These are phyloP conservation scores for Mycosarcoma mackinlayi DNA, from an alignment of 1,284 basidiomycete species.

Conservation along the genomic window DNA sequence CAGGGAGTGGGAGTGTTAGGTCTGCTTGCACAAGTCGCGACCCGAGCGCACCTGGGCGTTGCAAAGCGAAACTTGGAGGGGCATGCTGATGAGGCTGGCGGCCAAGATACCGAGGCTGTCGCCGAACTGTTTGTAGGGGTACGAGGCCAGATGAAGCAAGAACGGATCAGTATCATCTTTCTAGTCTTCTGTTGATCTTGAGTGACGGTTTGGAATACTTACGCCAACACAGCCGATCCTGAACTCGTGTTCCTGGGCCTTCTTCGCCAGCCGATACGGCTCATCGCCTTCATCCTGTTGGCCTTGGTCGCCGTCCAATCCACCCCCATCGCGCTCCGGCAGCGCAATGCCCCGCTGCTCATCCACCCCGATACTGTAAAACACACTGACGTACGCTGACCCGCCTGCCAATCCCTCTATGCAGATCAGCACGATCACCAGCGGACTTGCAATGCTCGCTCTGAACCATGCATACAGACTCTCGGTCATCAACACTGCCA, in stretches of 20 bases:
- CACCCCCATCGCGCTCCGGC: neutral
- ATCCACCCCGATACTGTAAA: slow-evolving; percentile 58
- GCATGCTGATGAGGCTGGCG: slow-evolving; percentile 64
- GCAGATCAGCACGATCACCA: slow-evolving; percentile 64
- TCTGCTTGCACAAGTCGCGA: slow-evolving; percentile 56
- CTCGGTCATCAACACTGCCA: slow-evolving; percentile 76
- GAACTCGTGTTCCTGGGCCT: slow-evolving; percentile 65
- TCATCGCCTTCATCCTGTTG: neutral
- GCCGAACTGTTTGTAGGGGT: slow-evolving; percentile 52
- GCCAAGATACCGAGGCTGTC: slow-evolving; percentile 64
- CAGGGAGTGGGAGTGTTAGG: slow-evolving; percentile 36
- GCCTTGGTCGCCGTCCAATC: too few species aligned
- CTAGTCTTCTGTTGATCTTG: too few species aligned
- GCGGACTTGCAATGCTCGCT: slow-evolving; percentile 56
- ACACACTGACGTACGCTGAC: slow-evolving; percentile 58
- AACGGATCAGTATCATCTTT: too few species aligned
- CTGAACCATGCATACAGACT: slow-evolving; percentile 68
- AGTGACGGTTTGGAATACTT: slow-evolving; percentile 12
- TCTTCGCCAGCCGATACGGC: slow-evolving; percentile 9
- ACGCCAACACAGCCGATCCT: slow-evolving; percentile 65
- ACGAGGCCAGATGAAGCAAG: too few species aligned
- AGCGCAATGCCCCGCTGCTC: slow-evolving; percentile 15
- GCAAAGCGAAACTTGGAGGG: slow-evolving; percentile 59
- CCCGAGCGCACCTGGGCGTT: slow-evolving; percentile 52
- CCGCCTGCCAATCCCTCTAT: slow-evolving; percentile 64